phyloP scores from a whole-genome alignment of 345 rosid species.

The Fremontodendron californicum region DNA sequence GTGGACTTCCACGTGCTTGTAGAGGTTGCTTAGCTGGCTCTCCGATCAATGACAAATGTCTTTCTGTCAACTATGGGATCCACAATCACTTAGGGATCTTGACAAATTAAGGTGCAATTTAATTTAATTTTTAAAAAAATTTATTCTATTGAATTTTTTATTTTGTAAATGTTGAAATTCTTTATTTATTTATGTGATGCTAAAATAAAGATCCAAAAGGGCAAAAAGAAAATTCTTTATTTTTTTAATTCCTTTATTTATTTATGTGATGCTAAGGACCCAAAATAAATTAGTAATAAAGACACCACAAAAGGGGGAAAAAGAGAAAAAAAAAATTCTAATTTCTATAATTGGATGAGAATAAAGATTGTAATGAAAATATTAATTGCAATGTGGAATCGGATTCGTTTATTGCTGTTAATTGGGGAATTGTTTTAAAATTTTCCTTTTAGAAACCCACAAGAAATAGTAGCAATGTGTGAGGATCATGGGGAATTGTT shows the following conservation, averaged over 20 bases:
- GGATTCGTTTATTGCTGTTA: no score
- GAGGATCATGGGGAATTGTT: not conserved
- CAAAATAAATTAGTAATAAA: not conserved
- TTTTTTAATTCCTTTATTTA: not conserved
- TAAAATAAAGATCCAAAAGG: not conserved
- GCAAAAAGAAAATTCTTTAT: not conserved
- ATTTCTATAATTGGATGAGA: not conserved
- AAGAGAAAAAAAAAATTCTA: not conserved
- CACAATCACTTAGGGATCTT: not conserved
- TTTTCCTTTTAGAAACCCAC: no score
- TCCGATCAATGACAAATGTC: constrained; percentile 15
- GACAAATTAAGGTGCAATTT: not conserved
- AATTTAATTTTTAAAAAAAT: not conserved
- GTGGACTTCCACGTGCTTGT: constrained; percentile 22
- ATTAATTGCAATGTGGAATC: not conserved
- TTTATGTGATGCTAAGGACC: not conserved
- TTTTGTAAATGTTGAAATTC: not conserved
- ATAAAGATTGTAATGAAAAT: not conserved
- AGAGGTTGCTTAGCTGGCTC: constrained; percentile 20
- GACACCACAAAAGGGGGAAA: not conserved
- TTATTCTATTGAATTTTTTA: not conserved
- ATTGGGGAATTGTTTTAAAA: no score
- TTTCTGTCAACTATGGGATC: not conserved
- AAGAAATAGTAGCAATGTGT: not conserved
- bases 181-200: not conserved